phyloP scores from a whole-genome alignment of 768 basidiomycete species.

The Auriscalpium vulgare region DNA sequence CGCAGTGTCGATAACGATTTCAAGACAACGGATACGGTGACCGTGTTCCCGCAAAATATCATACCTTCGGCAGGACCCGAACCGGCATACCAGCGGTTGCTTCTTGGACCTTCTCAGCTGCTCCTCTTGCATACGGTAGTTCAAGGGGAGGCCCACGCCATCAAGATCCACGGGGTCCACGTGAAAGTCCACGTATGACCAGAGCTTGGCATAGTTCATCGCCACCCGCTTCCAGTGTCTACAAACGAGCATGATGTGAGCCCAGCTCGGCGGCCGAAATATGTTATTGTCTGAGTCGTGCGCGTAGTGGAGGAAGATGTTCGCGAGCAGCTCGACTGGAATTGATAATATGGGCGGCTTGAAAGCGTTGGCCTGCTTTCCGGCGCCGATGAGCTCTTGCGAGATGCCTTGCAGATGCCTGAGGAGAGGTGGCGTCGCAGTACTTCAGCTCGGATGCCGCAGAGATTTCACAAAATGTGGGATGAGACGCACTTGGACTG shows the following conservation, averaged over 20 bases:
- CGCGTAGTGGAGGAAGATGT: neutral
- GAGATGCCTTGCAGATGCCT: no score
- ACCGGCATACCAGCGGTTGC: neutral
- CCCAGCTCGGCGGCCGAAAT: neutral
- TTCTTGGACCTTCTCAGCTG: neutral
- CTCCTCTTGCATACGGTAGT: neutral
- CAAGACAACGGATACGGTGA: neutral
- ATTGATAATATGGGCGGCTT: neutral
- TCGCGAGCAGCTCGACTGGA: neutral
- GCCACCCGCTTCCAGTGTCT: neutral
- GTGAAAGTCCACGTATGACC: neutral
- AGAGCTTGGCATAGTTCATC: neutral
- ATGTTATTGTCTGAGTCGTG: neutral
- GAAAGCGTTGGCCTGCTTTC: neutral
- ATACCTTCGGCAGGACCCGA: neutral
- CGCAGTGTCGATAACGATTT: neutral
- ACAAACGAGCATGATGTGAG: neutral
- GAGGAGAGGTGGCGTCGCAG: no score
- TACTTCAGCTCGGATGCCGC: neutral
- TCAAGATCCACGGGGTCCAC: neutral
- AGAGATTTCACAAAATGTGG: no score
- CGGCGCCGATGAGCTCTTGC: neutral
- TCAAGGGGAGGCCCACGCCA: no score
- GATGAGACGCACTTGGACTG: no score
- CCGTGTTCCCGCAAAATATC: neutral